phyloP scores from a whole-genome alignment of 345 rosid genomes.

The Sisymbrium irio region DNA sequence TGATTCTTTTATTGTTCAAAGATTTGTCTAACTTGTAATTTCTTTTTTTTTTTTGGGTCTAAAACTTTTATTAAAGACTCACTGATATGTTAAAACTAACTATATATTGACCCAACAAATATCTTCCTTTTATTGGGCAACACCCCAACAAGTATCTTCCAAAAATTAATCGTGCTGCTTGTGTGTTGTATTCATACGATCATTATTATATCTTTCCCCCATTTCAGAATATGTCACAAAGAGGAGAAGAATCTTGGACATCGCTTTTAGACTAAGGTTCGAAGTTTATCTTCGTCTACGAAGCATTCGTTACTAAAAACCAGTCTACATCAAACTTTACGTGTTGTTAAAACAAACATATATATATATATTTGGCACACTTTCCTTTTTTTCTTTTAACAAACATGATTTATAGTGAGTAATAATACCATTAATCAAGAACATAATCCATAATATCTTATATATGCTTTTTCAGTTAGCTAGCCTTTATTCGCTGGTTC shows the following conservation, averaged over 20 bases:
- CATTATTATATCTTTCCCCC: background rate
- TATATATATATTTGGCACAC: background rate
- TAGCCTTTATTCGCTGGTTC: background rate
- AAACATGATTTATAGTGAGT: background rate
- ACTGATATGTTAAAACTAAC: background rate
- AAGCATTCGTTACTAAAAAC: constrained; percentile 11
- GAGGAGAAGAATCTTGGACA: constrained; percentile 15
- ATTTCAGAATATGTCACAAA: constrained; percentile 2
- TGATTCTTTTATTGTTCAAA: background rate
- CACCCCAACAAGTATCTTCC: background rate
- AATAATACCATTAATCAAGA: background rate
- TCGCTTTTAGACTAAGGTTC: background rate
- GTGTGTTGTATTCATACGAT: background rate
- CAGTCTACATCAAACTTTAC: constrained; percentile 12
- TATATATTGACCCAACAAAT: background rate
- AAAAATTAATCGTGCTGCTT: background rate
- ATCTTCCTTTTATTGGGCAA: too few relatives aligned
- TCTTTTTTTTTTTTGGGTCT: too few relatives aligned
- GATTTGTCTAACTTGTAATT: background rate
- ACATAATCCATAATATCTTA: background rate
- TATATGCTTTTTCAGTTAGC: background rate
- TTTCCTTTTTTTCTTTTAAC: background rate
- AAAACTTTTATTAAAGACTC: too few relatives aligned
- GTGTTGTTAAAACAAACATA: constrained; percentile 11
- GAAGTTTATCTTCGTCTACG: background rate